A percentile compares a stretch with the other conserved stretches of the same genome.
Conservation (phyloP, 2,329 filamentous ascomycete genomes). For the Calonectria honghensis region DNA sequence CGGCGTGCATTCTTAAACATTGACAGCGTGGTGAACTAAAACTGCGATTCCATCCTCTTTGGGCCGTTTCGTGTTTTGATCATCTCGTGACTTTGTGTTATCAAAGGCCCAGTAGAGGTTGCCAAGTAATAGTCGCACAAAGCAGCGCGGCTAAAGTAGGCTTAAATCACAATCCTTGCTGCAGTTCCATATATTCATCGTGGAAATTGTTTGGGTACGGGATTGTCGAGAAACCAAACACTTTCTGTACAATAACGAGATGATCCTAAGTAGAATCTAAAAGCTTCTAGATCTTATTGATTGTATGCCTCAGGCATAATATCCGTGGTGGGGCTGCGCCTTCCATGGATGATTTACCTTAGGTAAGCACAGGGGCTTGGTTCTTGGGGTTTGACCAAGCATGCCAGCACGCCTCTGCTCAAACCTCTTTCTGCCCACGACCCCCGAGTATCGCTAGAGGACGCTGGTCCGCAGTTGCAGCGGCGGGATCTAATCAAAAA, state of each 20-base stretch:
- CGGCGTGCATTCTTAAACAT: background rate
- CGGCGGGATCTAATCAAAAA: slow-evolving; percentile 55
- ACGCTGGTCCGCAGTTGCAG: slow-evolving; percentile 55
- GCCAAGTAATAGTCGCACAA: background rate
- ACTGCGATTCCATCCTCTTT: background rate
- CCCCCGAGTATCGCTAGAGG: slow-evolving; percentile 51
- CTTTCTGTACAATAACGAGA: no score
- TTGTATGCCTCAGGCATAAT: slow-evolving; percentile 50
- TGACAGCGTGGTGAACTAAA: background rate
- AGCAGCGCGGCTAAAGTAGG: background rate
- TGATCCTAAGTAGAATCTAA: no score
- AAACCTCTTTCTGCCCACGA: slow-evolving; percentile 49
- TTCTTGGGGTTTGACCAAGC: slow-evolving; percentile 43
- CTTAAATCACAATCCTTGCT: background rate
- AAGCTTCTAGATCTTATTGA: background rate
- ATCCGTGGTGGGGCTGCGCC: slow-evolving; percentile 39
- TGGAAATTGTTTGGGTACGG: no score
- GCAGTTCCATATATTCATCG: background rate
- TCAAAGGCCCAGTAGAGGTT: background rate
- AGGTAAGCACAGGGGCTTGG: slow-evolving; percentile 56
- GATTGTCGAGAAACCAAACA: no score
- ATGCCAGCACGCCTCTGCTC: slow-evolving; percentile 50
- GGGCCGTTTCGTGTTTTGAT: background rate
- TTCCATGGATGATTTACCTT: slow-evolving; percentile 41
- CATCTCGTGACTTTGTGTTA: background rate